These are phyloP conservation scores for Kazachstania bromeliacearum DNA, from an alignment of 805 yeast species.

Conservation along the genomic window DNA sequence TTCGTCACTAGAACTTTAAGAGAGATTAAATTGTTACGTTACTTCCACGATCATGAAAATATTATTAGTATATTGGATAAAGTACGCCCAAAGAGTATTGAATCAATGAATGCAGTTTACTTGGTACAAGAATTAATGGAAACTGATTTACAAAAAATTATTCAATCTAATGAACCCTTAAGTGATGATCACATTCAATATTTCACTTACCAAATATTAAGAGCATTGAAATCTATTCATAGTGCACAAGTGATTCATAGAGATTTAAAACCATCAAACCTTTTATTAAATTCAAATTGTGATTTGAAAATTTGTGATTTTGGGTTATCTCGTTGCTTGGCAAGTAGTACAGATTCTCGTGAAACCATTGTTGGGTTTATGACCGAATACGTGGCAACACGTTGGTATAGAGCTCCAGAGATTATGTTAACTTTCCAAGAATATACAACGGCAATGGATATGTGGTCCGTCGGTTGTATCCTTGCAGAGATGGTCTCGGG, in stretches of 20 bases:
- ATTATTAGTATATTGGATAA: constrained; percentile 58
- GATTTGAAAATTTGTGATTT: constrained; percentile 73
- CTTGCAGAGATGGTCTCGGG: constrained; percentile 57
- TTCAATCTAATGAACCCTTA: constrained; percentile 36
- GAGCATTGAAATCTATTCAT: constrained; percentile 65
- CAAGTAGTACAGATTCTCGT: constrained; percentile 32
- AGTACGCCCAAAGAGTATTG: constrained; percentile 51
- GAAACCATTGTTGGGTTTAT: constrained; percentile 44
- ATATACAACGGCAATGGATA: constrained; percentile 67
- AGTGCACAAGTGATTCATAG: constrained; percentile 66
- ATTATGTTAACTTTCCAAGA: constrained; percentile 67
- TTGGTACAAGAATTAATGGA: constrained; percentile 73
- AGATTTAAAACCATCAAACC: constrained; percentile 67
- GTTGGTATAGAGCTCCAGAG: constrained; percentile 83
- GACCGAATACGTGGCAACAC: constrained; percentile 76
- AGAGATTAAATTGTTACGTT: constrained; percentile 56
- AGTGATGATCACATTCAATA: constrained; percentile 63
- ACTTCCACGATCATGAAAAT: constrained; percentile 62
- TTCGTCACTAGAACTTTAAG: constrained; percentile 63
- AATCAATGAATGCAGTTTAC: constrained; percentile 62
- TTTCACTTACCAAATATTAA: constrained; percentile 57
- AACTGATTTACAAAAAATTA: constrained; percentile 57
- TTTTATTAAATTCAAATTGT: constrained; percentile 58
- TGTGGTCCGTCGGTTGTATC: constrained; percentile 77
- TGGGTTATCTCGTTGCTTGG: constrained; percentile 56